Percentiles rank a stretch among this genome's conserved stretches.
Conservation (phyloP, 371 early-diverging fungal genomes). For the Cokeromyces recurvatus region DNA sequence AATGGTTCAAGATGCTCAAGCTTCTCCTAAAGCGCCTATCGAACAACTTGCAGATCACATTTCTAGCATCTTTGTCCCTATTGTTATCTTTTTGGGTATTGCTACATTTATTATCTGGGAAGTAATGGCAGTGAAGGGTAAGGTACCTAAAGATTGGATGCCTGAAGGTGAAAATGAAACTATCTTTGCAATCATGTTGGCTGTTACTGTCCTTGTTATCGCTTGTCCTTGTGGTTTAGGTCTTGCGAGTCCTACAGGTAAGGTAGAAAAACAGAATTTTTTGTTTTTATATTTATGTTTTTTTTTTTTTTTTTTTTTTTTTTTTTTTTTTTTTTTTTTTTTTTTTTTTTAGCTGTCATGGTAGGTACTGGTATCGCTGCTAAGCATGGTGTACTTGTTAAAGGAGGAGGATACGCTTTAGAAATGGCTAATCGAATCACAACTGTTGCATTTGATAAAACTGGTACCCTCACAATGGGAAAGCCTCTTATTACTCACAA, state of each 20-base stretch:
- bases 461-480: conserved; percentile 76
- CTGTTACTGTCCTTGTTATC: conserved; percentile 66
- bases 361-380: conserved; percentile 90
- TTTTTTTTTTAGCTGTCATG: conserved; percentile 65
- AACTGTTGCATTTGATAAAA: conserved; percentile 92
- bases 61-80: conserved; percentile 54
- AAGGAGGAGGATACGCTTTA: conserved; percentile 46
- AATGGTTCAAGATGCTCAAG: conserved; percentile 67
- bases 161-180: conserved; percentile 39
- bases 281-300: background rate
- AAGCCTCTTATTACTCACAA: conserved; percentile 51
- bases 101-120: conserved; percentile 57
- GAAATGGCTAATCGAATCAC: conserved; percentile 84
- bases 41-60: conserved; percentile 63
- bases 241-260: conserved; percentile 73
- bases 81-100: conserved; percentile 53
- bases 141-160: conserved; percentile 43
- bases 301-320: conserved; percentile 2
- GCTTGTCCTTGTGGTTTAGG: conserved; percentile 75
- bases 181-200: conserved; percentile 36
- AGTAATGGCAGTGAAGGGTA: conserved; percentile 25
- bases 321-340: too few relatives aligned
- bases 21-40: conserved; percentile 62
- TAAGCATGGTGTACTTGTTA: conserved; percentile 53
- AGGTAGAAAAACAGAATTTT: background rate